A percentile compares a stretch with the other conserved stretches of the same genome.
Conservation (phyloP, 805 yeast genomes). For the Yamadazyma sp. region DNA sequence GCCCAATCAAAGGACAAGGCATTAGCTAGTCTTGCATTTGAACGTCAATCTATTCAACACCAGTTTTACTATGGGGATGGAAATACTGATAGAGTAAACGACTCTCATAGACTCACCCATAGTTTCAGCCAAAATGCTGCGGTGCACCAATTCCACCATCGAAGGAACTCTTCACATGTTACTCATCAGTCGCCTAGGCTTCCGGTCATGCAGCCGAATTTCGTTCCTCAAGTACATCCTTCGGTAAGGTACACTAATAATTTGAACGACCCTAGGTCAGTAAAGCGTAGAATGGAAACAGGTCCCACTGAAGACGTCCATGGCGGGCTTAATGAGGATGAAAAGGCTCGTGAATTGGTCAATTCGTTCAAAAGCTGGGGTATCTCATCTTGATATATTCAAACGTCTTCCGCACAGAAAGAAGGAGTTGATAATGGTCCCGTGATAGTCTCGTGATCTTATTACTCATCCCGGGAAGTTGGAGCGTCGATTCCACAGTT, state of each 20-base stretch:
- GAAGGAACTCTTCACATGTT: conserved; percentile 2
- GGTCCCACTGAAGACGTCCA: background rate
- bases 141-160: background rate
- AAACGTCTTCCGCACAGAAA: too few species aligned
- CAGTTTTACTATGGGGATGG: conserved; percentile 27
- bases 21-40: conserved; percentile 29
- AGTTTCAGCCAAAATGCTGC: background rate
- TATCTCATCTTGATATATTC: conserved; percentile 8
- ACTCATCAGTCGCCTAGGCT: conserved; percentile 9
- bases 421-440: too few species aligned
- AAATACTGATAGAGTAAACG: too few species aligned
- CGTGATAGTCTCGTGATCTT: too few species aligned
- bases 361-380: conserved; percentile 21
- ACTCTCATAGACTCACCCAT: background rate
- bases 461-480: too few species aligned
- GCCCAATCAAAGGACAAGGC: conserved; percentile 12
- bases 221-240: conserved; percentile 17
- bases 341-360: conserved; percentile 31
- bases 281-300: conserved; percentile 8
- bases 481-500: too few species aligned
- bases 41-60: conserved; percentile 32
- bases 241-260: conserved; percentile 15
- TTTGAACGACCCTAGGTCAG: conserved; percentile 10
- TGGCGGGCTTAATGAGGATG: conserved; percentile 23
- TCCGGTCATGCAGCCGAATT: conserved; percentile 15